phyloP scores from a whole-genome alignment of 805 yeast species.

The Hanseniaspora lindneri region DNA sequence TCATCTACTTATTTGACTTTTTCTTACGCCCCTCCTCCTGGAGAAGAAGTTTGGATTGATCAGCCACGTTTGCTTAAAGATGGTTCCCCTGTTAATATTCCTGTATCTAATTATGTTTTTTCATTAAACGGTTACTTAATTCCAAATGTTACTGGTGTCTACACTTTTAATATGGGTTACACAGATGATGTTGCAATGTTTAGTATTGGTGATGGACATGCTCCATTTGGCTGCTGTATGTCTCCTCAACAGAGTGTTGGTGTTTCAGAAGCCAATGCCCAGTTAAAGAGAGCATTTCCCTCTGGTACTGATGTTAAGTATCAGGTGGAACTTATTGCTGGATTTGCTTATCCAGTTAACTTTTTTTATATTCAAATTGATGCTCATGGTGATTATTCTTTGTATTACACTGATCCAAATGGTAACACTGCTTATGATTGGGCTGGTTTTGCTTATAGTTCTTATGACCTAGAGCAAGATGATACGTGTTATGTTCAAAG shows the following conservation, averaged over 20 bases:
- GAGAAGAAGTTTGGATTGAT: background rate
- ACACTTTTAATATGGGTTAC: background rate
- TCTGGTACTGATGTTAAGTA: conserved; percentile 6
- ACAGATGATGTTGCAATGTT: conserved; percentile 2
- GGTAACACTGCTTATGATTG: conserved; percentile 19
- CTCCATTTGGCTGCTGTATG: too few species aligned
- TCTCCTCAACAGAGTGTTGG: too few species aligned
- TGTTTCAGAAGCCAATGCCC: too few species aligned
- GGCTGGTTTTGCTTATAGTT: too few species aligned
- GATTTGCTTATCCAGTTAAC: conserved; percentile 26
- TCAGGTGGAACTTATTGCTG: conserved; percentile 22
- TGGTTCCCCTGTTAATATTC: background rate
- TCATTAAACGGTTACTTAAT: conserved; percentile 6
- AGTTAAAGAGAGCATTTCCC: background rate
- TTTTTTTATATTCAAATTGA: conserved; percentile 21
- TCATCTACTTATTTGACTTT: background rate
- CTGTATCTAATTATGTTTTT: conserved; percentile 3
- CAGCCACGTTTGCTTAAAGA: background rate
- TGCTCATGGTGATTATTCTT: conserved; percentile 16
- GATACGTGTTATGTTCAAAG: too few species aligned
- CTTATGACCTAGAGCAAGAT: too few species aligned
- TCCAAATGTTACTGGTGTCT: background rate
- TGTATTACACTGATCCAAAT: conserved; percentile 20
- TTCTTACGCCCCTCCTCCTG: background rate
- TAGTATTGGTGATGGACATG: too few species aligned